phyloP scores from a whole-genome alignment of 2,329 filamentous ascomycete genomes.

The Colletotrichum zoysiae region DNA sequence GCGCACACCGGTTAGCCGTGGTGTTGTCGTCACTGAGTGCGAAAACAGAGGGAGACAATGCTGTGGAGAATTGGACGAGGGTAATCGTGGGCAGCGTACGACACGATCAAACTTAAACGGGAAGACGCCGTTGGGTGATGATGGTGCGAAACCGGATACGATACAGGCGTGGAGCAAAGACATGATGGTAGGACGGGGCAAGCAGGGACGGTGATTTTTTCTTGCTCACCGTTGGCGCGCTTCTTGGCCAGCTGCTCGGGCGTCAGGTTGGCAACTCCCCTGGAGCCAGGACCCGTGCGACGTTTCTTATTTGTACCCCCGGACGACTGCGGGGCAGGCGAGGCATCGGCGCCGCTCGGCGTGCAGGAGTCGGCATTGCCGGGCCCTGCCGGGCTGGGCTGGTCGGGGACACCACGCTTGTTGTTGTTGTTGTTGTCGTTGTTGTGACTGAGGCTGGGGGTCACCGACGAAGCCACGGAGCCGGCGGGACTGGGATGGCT shows the following conservation, averaged over 20 bases:
- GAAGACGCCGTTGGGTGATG: neutral
- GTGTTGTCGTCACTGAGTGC: conserved; percentile 15
- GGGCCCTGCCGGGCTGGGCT: conserved; percentile 31
- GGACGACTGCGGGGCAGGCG: conserved; percentile 28
- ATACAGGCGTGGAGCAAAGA: conserved; percentile 2
- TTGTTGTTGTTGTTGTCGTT: neutral
- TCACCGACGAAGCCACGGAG: conserved; percentile 39
- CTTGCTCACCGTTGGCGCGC: conserved; percentile 65
- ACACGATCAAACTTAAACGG: neutral
- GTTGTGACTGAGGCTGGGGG: conserved; percentile 20
- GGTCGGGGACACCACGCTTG: conserved; percentile 30
- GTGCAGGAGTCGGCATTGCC: conserved; percentile 27
- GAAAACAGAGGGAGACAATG: neutral
- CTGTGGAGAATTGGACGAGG: conserved; percentile 3
- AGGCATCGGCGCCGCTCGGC: conserved; percentile 15
- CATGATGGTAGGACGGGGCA: conserved; percentile 46
- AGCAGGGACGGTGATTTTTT: neutral
- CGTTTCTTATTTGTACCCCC: conserved; percentile 57
- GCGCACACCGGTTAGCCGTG: conserved; percentile 16
- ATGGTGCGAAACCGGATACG: neutral
- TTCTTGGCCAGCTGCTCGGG: conserved; percentile 81
- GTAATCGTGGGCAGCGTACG: neutral
- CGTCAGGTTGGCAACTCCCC: conserved; percentile 73
- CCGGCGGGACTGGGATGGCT: conserved; percentile 41
- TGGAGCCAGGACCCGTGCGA: conserved; percentile 58